Evolutionary conservation across 345 rosid genomes (phyloP), one percentile per base, ranked within the genome.

Genomic region (Euclidium syriacum): DNA sequence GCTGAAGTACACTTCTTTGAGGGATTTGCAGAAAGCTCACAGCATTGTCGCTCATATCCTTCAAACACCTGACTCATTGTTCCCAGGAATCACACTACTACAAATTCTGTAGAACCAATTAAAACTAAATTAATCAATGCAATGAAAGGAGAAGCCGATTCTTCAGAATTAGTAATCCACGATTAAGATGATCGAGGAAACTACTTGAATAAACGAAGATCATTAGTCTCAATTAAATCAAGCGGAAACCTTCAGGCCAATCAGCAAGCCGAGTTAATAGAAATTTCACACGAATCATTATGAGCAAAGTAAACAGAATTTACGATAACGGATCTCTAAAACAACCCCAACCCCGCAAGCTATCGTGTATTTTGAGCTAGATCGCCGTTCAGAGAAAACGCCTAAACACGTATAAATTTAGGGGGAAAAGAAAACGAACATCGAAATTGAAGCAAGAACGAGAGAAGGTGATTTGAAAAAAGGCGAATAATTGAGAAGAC

Each of bases 1-100:
- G 83, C 77, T 4, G 80, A 57, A 30, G 83, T 74, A 64, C 80
- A 78, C 47, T 83, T 80, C 48, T 65, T 74, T 14, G 77, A 72
- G 11, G 80, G 78, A 74, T 78, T 78, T 52, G 85, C 80, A 25
- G 83, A 83, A 47, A 83, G 43, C 58, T 80, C 85, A 65, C 83
- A 80, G 73, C 76, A 80, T 50, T 78, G 81, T 6, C 85, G 65
- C 71, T 76, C 80, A 17, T 78, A 78, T 55, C 77, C 69, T 33
- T 75, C 79, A 32, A 81, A 81, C 42, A 67, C 85, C 50, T 75
- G 78, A 74, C 83, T 80, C 85, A 83, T 83, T 48, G 14, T 51
- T 76, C 51, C 57, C 66, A 52, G 4, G 4, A 48, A 51, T 4
- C 10, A n/a, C n/a, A 12, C 4, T 62, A 48, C 3, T 34, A 1